A percentile compares a stretch with the other conserved stretches of the same genome.
Evolutionary conservation across 257 asterid species (phyloP).

Genomic region (Cordia subcordata): DNA sequence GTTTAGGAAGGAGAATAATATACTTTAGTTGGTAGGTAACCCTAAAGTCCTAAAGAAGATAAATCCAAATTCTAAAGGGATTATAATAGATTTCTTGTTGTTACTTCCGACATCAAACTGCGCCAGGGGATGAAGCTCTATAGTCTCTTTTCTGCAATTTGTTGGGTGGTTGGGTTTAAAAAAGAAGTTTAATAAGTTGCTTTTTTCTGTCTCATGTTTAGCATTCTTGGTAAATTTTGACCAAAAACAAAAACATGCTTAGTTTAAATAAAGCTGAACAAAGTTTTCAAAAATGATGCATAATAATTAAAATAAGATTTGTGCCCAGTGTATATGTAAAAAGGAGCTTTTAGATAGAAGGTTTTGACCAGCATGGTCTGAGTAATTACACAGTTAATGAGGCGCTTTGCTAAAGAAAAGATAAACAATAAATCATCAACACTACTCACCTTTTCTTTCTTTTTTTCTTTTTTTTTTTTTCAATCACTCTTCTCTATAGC

Average conservation of each 20-base stretch:
- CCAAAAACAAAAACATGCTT: too few relatives aligned
- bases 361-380: conserved; percentile 1
- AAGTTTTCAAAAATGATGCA: neutral
- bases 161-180: neutral
- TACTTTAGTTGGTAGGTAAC: too few relatives aligned
- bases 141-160: too few relatives aligned
- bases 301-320: neutral
- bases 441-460: neutral
- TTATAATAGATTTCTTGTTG: neutral
- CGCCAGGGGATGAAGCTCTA: neutral
- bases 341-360: neutral
- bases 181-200: neutral
- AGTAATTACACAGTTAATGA: conserved; percentile 1
- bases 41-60: too few relatives aligned
- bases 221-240: neutral
- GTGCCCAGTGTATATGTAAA: neutral
- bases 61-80: neutral
- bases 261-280: neutral
- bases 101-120: neutral
- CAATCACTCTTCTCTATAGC: too few relatives aligned
- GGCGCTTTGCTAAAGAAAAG: conserved; percentile 3
- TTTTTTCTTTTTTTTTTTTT: too few relatives aligned
- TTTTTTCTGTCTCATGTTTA: neutral
- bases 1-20: too few relatives aligned
- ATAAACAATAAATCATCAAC: conserved; percentile 3